Evolutionary conservation across 176 grass and related monocot genomes (phyloP), one percentile per base, ranked within the genome.

Genomic region (Musa beccarii): DNA sequence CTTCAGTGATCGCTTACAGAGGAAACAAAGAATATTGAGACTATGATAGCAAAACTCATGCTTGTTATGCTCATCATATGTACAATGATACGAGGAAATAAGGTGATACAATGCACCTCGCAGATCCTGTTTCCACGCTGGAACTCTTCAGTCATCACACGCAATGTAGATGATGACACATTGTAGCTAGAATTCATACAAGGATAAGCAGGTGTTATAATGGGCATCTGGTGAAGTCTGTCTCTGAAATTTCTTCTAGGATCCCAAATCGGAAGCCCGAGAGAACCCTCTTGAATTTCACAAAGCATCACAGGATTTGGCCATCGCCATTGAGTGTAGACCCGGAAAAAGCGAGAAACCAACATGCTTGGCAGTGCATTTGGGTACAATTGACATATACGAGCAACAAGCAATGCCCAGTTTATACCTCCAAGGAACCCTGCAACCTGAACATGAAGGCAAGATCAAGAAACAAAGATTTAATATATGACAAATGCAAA

Each of bases 361-460:
- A 98, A 74, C 86, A 89, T 98, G 80, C 84, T 91, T 5, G 94
- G 88, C 3, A 86, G 79, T 57, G 94, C 90, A 84, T 98, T 98
- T 77, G 94, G 90, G 73, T 98, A 98, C 59, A 98, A 75, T 51
- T 98, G 94, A 75, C 94, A 98, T 84, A 93, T 91, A 20, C 94
- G 94, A 79, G 80, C 94, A 56, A 98, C 88, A 61, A 98, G 87
- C 75, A 98, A 75, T 54, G 94, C 94, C 94, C 94, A 98, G 65
- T 98, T 98, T 91, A 98, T 93, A 83, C 90, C 94, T 88, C 94
- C 90, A 52, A 98, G 86, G 83, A 98, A 98, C 49, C 94, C 94
- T 70, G 87, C 84, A 81, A 98, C 90, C 94, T 97, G 82, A 89
- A 26, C 49, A 49, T 53, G 49, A 79, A 71, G 11, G 80, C 20